phyloP scores from a whole-genome alignment of 2,329 filamentous ascomycete species.

The Alternaria longipes region DNA sequence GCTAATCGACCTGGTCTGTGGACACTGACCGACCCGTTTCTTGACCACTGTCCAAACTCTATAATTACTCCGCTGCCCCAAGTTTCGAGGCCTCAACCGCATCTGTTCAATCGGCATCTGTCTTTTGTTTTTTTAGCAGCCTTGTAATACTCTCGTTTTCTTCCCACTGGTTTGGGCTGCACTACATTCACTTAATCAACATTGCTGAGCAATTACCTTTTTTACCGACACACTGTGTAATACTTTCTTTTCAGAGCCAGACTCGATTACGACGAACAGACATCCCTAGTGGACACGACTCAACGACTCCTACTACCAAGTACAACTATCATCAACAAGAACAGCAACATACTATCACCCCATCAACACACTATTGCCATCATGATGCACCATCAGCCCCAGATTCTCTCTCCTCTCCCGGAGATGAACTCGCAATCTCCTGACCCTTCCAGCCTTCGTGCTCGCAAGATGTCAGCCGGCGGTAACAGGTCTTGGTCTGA shows the following conservation, averaged over 20 bases:
- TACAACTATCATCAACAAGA: slow-evolving; percentile 22
- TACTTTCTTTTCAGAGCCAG: slow-evolving; percentile 51
- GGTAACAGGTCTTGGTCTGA: slow-evolving; percentile 86
- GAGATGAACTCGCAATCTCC: slow-evolving; percentile 47
- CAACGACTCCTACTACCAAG: slow-evolving; percentile 25
- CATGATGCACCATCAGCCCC: slow-evolving; percentile 52
- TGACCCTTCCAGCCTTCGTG: slow-evolving; percentile 65
- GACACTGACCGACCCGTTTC: slow-evolving; percentile 41
- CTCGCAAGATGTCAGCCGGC: slow-evolving; percentile 74
- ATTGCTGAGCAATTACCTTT: slow-evolving; percentile 23
- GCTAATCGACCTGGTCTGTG: slow-evolving; percentile 48
- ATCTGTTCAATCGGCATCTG: slow-evolving; percentile 51
- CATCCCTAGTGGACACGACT: slow-evolving; percentile 37
- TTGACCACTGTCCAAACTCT: slow-evolving; percentile 41
- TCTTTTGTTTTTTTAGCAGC: slow-evolving; percentile 53
- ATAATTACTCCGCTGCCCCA: slow-evolving; percentile 49
- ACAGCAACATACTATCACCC: slow-evolving; percentile 3
- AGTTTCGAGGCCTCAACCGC: slow-evolving; percentile 51
- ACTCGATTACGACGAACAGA: slow-evolving; percentile 60
- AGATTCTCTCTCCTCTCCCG: slow-evolving; percentile 50
- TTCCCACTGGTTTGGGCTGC: slow-evolving; percentile 64
- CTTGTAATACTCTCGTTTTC: slow-evolving; percentile 59
- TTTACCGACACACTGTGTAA: slow-evolving; percentile 44
- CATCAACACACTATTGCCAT: slow-evolving; percentile 15
- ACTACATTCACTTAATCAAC: slow-evolving; percentile 58